Conservation (phyloP, 1,284 basidiomycete genomes). For the Melampsora occidentalis region DNA sequence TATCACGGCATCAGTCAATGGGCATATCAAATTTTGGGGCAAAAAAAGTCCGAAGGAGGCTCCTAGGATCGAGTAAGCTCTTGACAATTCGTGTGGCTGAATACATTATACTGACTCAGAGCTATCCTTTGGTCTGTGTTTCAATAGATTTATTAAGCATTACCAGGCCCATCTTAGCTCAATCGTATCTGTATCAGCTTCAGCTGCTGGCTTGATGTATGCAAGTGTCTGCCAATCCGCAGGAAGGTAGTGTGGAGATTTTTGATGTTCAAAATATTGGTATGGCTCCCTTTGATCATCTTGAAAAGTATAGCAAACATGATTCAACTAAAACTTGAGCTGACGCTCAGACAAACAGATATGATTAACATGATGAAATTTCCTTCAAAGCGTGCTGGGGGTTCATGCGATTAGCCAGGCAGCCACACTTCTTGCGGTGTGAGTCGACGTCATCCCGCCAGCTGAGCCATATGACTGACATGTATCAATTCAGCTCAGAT, state of each 20-base stretch:
- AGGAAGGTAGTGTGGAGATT: slow-evolving; percentile 71
- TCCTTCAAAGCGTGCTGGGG: slow-evolving; percentile 79
- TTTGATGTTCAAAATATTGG: slow-evolving; percentile 98
- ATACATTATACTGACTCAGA: not conserved
- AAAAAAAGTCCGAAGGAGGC: slow-evolving; percentile 65
- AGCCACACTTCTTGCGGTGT: slow-evolving; percentile 83
- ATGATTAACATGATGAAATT: slow-evolving; percentile 99
- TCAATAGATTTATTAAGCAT: slow-evolving; percentile 45
- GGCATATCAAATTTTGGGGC: slow-evolving; percentile 97
- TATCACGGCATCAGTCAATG: slow-evolving; percentile 90
- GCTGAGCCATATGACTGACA: not conserved
- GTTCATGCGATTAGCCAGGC: slow-evolving; percentile 84
- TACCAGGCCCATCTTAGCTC: slow-evolving; percentile 79
- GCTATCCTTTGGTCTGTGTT: not conserved
- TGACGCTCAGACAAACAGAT: slow-evolving; percentile 60
- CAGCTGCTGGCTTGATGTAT: slow-evolving; percentile 85
- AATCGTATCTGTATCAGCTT: slow-evolving; percentile 76
- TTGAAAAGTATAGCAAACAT: not conserved
- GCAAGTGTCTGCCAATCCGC: slow-evolving; percentile 67
- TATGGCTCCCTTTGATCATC: slow-evolving; percentile 54
- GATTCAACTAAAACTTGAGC: not conserved
- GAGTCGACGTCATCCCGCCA: slow-evolving; percentile 49
- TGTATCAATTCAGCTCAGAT: slow-evolving; percentile 66
- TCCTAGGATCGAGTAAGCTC: slow-evolving; percentile 54
- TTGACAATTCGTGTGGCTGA: slow-evolving; percentile 22